These are phyloP conservation scores for Nicotiana otophora DNA, from an alignment of 257 asterid genomes.

Conservation along the genomic window DNA sequence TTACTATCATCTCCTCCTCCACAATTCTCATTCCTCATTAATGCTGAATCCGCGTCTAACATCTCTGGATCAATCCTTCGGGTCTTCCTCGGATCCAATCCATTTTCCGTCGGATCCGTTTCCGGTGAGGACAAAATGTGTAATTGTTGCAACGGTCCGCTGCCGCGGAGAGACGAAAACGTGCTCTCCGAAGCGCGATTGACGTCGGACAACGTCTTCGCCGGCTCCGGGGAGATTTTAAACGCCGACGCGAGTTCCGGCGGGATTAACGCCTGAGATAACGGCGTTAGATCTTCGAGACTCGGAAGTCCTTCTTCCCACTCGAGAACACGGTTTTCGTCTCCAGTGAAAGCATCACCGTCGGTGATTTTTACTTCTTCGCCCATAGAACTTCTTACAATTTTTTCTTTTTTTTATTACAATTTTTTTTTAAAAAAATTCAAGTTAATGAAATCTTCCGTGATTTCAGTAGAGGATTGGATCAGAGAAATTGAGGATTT, in stretches of 20 bases:
- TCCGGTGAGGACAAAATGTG: not conserved
- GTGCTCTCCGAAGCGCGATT: slow-evolving; percentile 22
- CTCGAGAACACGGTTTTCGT: slow-evolving; percentile 10
- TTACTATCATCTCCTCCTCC: not conserved
- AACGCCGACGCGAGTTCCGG: slow-evolving; percentile 23
- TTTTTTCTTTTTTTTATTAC: not conserved
- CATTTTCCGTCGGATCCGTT: slow-evolving; percentile 16
- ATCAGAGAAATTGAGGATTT: not conserved
- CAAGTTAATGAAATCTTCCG: not conserved
- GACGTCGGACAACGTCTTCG: slow-evolving; percentile 15
- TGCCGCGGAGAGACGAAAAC: slow-evolving; percentile 1
- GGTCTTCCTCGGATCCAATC: slow-evolving; percentile 18
- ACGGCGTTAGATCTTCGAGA: slow-evolving; percentile 22
- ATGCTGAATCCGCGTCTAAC: slow-evolving; percentile 13
- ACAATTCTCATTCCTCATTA: not conserved
- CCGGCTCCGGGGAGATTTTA: slow-evolving; percentile 18
- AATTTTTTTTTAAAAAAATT: not conserved
- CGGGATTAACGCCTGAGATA: slow-evolving; percentile 20
- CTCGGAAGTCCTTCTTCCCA: slow-evolving; percentile 24
- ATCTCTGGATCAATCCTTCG: slow-evolving; percentile 13
- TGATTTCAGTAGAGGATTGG: not conserved
- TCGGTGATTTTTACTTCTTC: slow-evolving; percentile 46
- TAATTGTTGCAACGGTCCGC: slow-evolving; percentile 2
- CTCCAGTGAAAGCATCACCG: slow-evolving; percentile 6
- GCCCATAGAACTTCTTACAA: slow-evolving; percentile 27